phyloP scores from a whole-genome alignment of 768 basidiomycete species.

The Boletus pseudopeckii region DNA sequence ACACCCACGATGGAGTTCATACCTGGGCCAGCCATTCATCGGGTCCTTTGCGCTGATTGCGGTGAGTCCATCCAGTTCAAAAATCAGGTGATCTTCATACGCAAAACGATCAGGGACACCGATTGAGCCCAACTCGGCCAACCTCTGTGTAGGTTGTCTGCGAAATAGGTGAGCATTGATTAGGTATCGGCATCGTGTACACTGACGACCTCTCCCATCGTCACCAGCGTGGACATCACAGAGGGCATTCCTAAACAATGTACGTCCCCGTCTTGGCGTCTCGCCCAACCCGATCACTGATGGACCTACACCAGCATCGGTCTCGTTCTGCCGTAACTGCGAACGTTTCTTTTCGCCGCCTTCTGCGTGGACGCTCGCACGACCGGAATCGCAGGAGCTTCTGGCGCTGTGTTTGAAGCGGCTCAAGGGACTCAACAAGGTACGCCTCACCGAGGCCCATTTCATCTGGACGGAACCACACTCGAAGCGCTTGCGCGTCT shows the following conservation, averaged over 20 bases:
- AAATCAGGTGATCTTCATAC: background rate
- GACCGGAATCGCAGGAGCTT: conserved; percentile 89
- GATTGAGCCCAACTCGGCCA: conserved; percentile 89
- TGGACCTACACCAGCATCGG: conserved; percentile 52
- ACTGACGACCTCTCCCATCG: background rate
- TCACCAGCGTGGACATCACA: conserved; percentile 84
- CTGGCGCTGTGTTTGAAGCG: conserved; percentile 93
- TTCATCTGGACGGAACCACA: conserved; percentile 99
- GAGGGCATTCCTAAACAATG: conserved; percentile 97
- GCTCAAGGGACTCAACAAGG: conserved; percentile 90
- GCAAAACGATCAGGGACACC: conserved; percentile 55
- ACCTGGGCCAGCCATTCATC: conserved; percentile 69
- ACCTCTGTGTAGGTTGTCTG: conserved; percentile 85
- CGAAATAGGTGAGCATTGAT: conserved; percentile 67
- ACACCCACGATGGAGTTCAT: conserved; percentile 66
- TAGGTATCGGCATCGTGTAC: background rate
- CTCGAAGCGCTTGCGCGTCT: conserved; percentile 87
- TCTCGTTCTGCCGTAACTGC: conserved; percentile 94
- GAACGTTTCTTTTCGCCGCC: conserved; percentile 95
- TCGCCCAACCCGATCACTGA: background rate
- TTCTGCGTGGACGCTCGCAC: conserved; percentile 76
- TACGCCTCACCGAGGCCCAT: conserved; percentile 95
- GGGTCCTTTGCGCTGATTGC: conserved; percentile 87
- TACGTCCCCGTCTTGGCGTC: conserved; percentile 27
- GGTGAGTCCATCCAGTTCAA: conserved; percentile 41